Evolutionary conservation across 148 eudicot genomes (phyloP).

Genomic region (Fallopia convolvulus): DNA sequence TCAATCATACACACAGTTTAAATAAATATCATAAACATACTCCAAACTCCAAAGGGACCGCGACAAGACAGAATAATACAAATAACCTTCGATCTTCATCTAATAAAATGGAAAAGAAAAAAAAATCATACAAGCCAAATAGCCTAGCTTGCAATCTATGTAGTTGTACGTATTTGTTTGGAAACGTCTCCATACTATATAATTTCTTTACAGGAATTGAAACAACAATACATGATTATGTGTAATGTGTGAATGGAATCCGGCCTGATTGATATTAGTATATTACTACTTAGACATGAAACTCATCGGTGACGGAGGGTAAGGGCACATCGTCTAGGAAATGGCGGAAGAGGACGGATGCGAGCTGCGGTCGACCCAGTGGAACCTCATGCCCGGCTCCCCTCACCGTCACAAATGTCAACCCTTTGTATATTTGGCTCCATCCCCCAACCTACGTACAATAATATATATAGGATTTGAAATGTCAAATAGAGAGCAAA

Average conservation of each 20-base stretch:
- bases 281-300: not conserved
- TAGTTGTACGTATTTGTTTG: not conserved
- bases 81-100: not conserved
- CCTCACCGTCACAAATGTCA: not conserved
- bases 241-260: not conserved
- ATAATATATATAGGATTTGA: not conserved
- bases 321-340: not conserved
- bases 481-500: too few relatives aligned
- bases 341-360: not conserved
- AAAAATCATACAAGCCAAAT: too few relatives aligned
- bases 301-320: not conserved
- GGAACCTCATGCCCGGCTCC: conserved; percentile 10
- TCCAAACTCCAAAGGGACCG: too few relatives aligned
- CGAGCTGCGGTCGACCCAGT: not conserved
- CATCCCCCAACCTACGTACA: not conserved
- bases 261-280: too few relatives aligned
- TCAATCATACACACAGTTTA: not conserved
- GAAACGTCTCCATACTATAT: not conserved
- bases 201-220: too few relatives aligned
- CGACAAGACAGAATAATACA: too few relatives aligned
- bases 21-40: too few relatives aligned
- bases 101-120: too few relatives aligned
- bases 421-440: conserved; percentile 4
- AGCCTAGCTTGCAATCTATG: not conserved
- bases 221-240: too few relatives aligned